These are phyloP conservation scores for Penicillium sp. DNA, from an alignment of 2,329 filamentous ascomycete genomes.

Conservation along the genomic window DNA sequence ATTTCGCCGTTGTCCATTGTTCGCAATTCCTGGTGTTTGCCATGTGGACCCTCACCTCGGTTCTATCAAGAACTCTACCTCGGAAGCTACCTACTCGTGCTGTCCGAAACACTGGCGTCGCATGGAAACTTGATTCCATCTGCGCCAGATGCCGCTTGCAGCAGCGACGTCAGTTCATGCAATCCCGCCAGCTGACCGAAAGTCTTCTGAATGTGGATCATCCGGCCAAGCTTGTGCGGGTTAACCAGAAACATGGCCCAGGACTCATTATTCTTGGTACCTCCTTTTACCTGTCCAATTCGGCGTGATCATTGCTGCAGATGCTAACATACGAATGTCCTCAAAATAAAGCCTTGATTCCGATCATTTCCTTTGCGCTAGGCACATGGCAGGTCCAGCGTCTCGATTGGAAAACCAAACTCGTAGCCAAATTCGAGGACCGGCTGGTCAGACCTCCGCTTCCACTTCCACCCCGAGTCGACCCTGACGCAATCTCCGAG, in stretches of 20 bases:
- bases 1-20: too few species aligned
- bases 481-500: slow-evolving; percentile 74
- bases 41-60: slow-evolving; percentile 33
- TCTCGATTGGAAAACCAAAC: slow-evolving; percentile 86
- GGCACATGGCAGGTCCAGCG: slow-evolving; percentile 96
- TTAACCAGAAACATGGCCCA: slow-evolving; percentile 70
- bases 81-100: slow-evolving; percentile 24
- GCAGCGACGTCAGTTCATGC: slow-evolving; percentile 39
- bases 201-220: slow-evolving; percentile 84
- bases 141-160: slow-evolving; percentile 37
- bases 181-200: slow-evolving; percentile 59
- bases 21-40: slow-evolving; percentile 1
- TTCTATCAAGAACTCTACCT: slow-evolving; percentile 24
- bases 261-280: slow-evolving; percentile 74
- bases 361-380: slow-evolving; percentile 81
- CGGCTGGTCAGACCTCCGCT: slow-evolving; percentile 80
- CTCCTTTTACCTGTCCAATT: slow-evolving; percentile 3
- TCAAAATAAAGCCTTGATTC: slow-evolving; percentile 72
- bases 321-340: slow-evolving; percentile 8
- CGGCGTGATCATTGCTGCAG: not conserved
- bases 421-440: slow-evolving; percentile 90
- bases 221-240: slow-evolving; percentile 74
- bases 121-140: slow-evolving; percentile 31
- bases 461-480: slow-evolving; percentile 77
- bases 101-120: slow-evolving; percentile 18